Evolutionary conservation across 176 grass and related monocot genomes (phyloP), one percentile per base, ranked within the genome.

Genomic region (Metroxylon sagu): DNA sequence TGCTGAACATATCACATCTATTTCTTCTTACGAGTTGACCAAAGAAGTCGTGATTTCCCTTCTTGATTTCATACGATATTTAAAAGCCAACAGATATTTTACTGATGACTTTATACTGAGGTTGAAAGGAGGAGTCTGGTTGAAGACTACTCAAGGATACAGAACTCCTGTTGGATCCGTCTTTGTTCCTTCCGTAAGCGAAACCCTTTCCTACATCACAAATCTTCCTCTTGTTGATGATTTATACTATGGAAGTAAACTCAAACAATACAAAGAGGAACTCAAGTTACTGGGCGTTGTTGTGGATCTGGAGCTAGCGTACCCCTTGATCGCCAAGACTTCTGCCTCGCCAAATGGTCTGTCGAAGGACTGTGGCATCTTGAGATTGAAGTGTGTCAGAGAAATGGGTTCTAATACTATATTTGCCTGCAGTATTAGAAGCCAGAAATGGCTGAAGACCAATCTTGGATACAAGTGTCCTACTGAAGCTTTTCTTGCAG

Each of bases 201-300:
- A 1, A 27, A 54, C 67, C 26, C 75, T 61, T 48, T 76, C 74
- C 10, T 27, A 52, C 50, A 76, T 95, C 17, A 73, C 74, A 77
- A 59, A 17, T 64, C 77, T 62, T 6, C 72, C 89, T n/a, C 85
- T 82, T 16, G 71, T 95, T 71, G 84, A 95, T 72, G 51, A 70
- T 16, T 26, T 26, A 1, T 85, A 77, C 52, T 95, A 88, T 23
- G 89, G 89, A 0, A 18, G 61, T 23, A 57, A 14, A 14, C 82
- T 95, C 43, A 43, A 62, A 16, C 0, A 16, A 1, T 95, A 79
- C 64, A 77, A 71, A 59, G 14, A 4, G 1, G 89, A 95, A 53
- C 84, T 95, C 3, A 18, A 82, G n/a, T 80, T 95, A 54, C 72
- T 95, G 17, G 89, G 84, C 57, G 81, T 88, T 66, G 12, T 60